Percentiles rank a stretch among this genome's conserved stretches.
Conservation (phyloP, 139 green algal species). For the Chlorella sp. region DNA sequence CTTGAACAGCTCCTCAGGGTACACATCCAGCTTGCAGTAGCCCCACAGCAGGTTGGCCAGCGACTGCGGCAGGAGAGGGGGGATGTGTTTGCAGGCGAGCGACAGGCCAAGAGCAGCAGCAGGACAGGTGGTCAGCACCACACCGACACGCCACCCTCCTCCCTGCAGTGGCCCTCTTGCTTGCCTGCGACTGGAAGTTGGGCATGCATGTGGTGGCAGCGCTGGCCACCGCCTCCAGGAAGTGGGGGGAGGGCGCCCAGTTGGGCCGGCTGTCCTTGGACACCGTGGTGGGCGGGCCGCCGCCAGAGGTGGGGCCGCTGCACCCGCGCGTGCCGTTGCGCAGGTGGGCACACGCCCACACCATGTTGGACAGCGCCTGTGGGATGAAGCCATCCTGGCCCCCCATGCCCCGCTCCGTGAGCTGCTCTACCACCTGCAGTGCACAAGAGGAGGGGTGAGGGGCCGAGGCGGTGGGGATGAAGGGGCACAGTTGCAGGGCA, state of each 20-base stretch:
- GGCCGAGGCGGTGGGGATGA: too few relatives aligned
- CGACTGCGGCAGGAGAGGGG: slow-evolving; percentile 45
- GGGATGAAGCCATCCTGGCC: slow-evolving; percentile 45
- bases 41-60: slow-evolving; percentile 61
- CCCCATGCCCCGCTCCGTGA: not conserved
- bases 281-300: not conserved
- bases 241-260: slow-evolving; percentile 33
- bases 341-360: slow-evolving; percentile 56
- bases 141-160: not conserved
- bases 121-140: not conserved
- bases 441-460: too few relatives aligned
- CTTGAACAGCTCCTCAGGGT: slow-evolving; percentile 46
- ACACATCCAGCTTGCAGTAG: slow-evolving; percentile 47
- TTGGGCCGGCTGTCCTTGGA: not conserved
- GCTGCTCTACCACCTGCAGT: not conserved
- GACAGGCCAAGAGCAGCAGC: too few relatives aligned
- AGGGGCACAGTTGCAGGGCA: too few relatives aligned
- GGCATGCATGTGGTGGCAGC: slow-evolving; percentile 2
- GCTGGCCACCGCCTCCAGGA: slow-evolving; percentile 39
- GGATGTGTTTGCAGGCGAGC: too few relatives aligned
- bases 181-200: slow-evolving; percentile 36
- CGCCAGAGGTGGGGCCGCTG: not conserved
- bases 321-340: slow-evolving; percentile 35
- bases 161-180: not conserved
- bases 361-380: slow-evolving; percentile 59